phyloP scores from a whole-genome alignment of 2,329 filamentous ascomycete species.

The Fusarium sp. region DNA sequence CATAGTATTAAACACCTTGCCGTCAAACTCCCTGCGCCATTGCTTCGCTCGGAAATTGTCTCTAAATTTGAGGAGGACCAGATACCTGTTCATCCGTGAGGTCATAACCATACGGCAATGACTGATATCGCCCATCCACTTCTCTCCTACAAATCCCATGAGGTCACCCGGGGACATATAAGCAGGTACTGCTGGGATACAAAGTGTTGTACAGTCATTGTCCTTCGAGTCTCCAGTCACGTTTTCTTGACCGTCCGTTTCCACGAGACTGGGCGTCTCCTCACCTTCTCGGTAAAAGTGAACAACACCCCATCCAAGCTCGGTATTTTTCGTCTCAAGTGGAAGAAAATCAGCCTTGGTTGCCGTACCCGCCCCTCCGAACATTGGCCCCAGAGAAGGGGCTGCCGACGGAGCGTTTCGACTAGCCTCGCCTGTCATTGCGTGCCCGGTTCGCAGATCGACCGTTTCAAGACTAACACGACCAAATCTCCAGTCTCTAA shows the following conservation, averaged over 20 bases:
- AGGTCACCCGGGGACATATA: constrained; percentile 94
- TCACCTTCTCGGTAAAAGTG: constrained; percentile 91
- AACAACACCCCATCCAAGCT: constrained; percentile 91
- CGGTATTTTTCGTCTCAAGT: constrained; percentile 76
- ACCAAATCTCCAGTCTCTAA: constrained; percentile 83
- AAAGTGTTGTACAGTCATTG: constrained; percentile 87
- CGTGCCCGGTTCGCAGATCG: constrained; percentile 65
- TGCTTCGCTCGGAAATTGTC: constrained; percentile 77
- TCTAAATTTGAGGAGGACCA: constrained; percentile 95
- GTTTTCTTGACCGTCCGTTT: constrained; percentile 46
- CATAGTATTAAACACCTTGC: constrained; percentile 91
- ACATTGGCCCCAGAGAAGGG: constrained; percentile 65
- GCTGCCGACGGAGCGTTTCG: constrained; percentile 62
- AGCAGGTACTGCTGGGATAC: constrained; percentile 92
- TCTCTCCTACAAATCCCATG: constrained; percentile 89
- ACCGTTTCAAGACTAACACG: constrained; percentile 83
- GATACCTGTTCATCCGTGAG: constrained; percentile 87
- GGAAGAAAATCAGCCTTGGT: constrained; percentile 86
- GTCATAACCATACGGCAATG: constrained; percentile 97
- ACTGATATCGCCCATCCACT: constrained; percentile 85
- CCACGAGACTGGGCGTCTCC: constrained; percentile 71
- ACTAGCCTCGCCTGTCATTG: constrained; percentile 54
- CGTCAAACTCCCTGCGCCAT: constrained; percentile 91
- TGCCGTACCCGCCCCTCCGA: constrained; percentile 73
- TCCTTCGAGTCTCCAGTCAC: constrained; percentile 49